Conservation (phyloP, 352 stramenopile genomes). For the Pythium aquatile region DNA sequence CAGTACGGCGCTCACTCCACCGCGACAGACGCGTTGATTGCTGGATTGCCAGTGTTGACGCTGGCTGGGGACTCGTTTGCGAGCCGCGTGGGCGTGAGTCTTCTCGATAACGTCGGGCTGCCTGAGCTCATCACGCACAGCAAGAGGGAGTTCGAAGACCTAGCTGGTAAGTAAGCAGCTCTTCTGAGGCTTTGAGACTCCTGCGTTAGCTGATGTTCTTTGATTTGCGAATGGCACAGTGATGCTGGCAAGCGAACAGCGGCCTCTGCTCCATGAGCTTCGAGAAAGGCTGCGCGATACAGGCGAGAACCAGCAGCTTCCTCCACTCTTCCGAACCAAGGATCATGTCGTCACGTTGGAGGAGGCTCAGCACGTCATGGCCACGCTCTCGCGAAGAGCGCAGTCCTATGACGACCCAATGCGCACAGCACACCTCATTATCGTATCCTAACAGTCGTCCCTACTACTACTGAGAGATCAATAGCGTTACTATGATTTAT, state of each 20-base stretch:
- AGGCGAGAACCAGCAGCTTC: conserved; percentile 7
- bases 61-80: conserved; percentile 63
- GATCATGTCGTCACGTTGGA: conserved; percentile 39
- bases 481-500: background rate
- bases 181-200: too few species aligned
- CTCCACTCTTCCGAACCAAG: conserved; percentile 40
- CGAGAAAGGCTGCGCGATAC: conserved; percentile 24
- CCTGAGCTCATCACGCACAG: conserved; percentile 40
- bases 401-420: background rate
- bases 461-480: background rate
- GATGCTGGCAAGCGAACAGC: conserved; percentile 29
- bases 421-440: conserved; percentile 11
- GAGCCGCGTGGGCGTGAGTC: conserved; percentile 51
- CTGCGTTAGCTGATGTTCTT: background rate
- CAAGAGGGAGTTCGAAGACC: conserved; percentile 46
- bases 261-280: conserved; percentile 20
- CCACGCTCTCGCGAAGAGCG: background rate
- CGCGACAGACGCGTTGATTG: conserved; percentile 85
- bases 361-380: conserved; percentile 32
- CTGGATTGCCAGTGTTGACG: conserved; percentile 87
- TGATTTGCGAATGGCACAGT: conserved; percentile 20
- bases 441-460: background rate
- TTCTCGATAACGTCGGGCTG: conserved; percentile 42
- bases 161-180: conserved; percentile 37
- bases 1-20: conserved; percentile 93